Percentiles rank a stretch among this genome's conserved stretches.
Evolutionary conservation across 164 flowering plant species (phyloP).

Genomic region (Aristolochia contorta): DNA sequence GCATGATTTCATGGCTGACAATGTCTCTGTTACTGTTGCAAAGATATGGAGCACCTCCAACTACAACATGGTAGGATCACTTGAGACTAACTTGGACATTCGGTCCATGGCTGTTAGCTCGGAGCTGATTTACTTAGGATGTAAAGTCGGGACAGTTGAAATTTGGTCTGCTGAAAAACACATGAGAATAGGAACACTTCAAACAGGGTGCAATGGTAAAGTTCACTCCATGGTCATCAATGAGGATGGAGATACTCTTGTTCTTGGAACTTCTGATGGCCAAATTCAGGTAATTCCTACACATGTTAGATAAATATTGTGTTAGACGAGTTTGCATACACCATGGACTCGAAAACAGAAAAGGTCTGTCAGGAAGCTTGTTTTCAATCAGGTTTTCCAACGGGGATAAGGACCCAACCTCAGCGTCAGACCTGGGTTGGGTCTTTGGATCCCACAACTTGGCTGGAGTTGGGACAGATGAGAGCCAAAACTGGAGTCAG

Average conservation of each 20-base stretch:
- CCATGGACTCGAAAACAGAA: background rate
- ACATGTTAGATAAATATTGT: background rate
- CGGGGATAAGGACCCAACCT: too few relatives aligned
- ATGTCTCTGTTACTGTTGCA: background rate
- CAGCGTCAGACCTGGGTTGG: too few relatives aligned
- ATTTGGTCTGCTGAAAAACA: slow-evolving; percentile 57
- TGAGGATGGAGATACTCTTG: slow-evolving; percentile 43
- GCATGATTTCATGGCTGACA: background rate
- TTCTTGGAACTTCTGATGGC: slow-evolving; percentile 67
- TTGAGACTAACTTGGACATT: slow-evolving; percentile 38
- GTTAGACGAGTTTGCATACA: background rate
- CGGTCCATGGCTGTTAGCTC: slow-evolving; percentile 55
- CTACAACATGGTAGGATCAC: slow-evolving; percentile 38
- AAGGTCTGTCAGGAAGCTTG: too few relatives aligned
- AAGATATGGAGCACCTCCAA: slow-evolving; percentile 62
- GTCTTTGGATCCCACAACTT: too few relatives aligned
- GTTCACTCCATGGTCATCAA: slow-evolving; percentile 50
- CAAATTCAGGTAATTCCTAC: slow-evolving; percentile 43
- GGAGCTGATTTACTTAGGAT: slow-evolving; percentile 64
- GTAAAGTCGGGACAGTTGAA: slow-evolving; percentile 54
- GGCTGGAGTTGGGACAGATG: too few relatives aligned
- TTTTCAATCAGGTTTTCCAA: too few relatives aligned
- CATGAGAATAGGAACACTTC: slow-evolving; percentile 41
- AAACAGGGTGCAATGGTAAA: slow-evolving; percentile 34
- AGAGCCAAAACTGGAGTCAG: too few relatives aligned